Evolutionary conservation across 257 asterid species (phyloP), one percentile per base, ranked within the genome.

Genomic region (Solanum appendiculatum): DNA sequence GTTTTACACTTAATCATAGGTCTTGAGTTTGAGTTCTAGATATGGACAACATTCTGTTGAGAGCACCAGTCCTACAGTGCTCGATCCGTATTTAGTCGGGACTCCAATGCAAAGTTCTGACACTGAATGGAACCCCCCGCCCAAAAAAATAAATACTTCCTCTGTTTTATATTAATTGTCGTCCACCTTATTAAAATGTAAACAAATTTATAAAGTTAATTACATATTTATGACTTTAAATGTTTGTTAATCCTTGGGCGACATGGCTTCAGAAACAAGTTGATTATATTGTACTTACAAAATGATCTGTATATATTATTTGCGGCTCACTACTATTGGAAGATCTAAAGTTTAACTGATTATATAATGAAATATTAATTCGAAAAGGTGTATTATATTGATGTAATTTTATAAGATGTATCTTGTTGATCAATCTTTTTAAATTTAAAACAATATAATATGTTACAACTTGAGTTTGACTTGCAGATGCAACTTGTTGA

Each of bases 391-490:
- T 11, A 48, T 48, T 54, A 54, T 54, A 37, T 42, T 15, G n/a
- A 78, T 80, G 18, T 25, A 80, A 80, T 15, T 46, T 80, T 29
- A 21, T 29, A 80, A 46, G 18, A 29, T 44, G 27, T 80, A 46
- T 80, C 66, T 46, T 80, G 42, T 44, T 16, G 27, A 27, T 81
- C 68, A 81, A 29, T 81, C 85, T 81, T 33, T 27, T 81, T 12
- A 0, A 74, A 73, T 81, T 78, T 78, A 27, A 81, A 81, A 29
- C 29, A 81, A 81, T 29, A 48, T 29, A 81, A 27, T 48, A 29
- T 48, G 42, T 81, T 81, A 81, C 68, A 48, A 81, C 85, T 81
- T 81, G 85, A 81, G 66, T 81, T 81, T 81, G 64, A 81, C 68
- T 81, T 48, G 68, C 25, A 81, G 85, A 81, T 81, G 68, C 85